Evolutionary conservation across 805 yeast genomes (phyloP).

Genomic region (Myxozyma vanderwaltii): DNA sequence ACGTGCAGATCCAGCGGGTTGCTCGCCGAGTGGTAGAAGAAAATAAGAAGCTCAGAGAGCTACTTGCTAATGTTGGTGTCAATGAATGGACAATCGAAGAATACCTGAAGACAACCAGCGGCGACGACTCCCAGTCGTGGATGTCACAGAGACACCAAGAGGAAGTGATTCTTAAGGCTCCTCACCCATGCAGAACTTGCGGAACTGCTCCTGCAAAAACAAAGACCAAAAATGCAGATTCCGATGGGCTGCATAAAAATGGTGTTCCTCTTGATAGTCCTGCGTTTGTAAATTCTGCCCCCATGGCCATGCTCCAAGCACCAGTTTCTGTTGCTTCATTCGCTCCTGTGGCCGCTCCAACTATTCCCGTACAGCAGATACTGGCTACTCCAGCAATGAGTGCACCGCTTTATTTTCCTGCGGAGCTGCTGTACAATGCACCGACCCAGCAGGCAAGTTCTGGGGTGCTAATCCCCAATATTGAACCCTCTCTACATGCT

Average conservation of each 20-base stretch:
- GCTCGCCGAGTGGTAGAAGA: constrained; percentile 32
- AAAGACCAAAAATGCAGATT: not conserved
- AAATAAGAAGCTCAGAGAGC: constrained; percentile 22
- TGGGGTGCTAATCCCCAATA: not conserved
- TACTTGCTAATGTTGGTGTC: constrained; percentile 19
- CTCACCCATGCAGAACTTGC: constrained; percentile 29
- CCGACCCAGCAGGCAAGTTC: not conserved
- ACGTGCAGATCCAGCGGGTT: constrained; percentile 29
- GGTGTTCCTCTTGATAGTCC: not conserved
- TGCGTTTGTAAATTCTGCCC: not conserved
- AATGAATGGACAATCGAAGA: constrained; percentile 22
- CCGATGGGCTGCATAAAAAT: not conserved
- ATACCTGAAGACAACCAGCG: constrained; percentile 13
- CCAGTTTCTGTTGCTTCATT: not conserved
- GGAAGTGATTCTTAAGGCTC: constrained; percentile 17
- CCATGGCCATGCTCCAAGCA: not conserved
- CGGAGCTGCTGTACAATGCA: not conserved
- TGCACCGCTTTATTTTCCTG: too few relatives aligned
- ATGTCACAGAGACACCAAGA: constrained; percentile 12
- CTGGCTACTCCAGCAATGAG: too few relatives aligned
- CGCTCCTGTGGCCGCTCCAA: not conserved
- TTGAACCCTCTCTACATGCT: not conserved
- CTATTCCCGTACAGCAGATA: not conserved
- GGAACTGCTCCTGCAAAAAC: constrained; percentile 21
- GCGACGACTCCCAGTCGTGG: constrained; percentile 5